Evolutionary conservation across 129 eudicot species (phyloP).

Genomic region (Tagetes erecta): DNA sequence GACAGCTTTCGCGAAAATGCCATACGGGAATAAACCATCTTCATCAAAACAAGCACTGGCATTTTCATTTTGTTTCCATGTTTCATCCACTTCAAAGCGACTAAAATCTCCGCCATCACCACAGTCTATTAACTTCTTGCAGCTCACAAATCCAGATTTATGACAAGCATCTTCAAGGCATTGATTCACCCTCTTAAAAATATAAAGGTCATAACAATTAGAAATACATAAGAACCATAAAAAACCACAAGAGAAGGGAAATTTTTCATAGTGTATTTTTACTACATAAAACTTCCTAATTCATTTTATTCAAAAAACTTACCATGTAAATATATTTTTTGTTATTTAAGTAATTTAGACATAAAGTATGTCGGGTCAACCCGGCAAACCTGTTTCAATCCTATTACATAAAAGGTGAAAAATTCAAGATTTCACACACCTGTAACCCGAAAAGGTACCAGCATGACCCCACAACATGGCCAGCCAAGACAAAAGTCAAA

Average conservation of each 20-base stretch:
- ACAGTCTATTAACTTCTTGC: slow-evolving; percentile 63
- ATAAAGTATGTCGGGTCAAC: no score
- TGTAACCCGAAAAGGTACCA: slow-evolving; percentile 87
- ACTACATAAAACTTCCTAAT: no score
- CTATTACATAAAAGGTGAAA: not conserved
- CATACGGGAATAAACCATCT: slow-evolving; percentile 50
- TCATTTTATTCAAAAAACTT: no score
- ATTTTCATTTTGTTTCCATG: slow-evolving; percentile 36
- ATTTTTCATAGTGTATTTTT: no score
- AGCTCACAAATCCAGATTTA: slow-evolving; percentile 16
- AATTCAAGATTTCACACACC: slow-evolving; percentile 37
- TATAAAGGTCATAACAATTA: slow-evolving; percentile 4
- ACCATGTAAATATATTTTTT: no score
- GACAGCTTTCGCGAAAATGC: slow-evolving; percentile 65
- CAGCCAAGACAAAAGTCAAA: slow-evolving; percentile 64
- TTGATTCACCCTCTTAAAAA: slow-evolving; percentile 79
- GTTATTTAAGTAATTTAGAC: no score
- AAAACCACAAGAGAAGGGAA: not conserved
- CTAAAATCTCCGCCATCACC: slow-evolving; percentile 42
- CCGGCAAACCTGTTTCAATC: no score
- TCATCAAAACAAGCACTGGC: slow-evolving; percentile 53
- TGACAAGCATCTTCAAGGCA: slow-evolving; percentile 77
- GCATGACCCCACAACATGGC: slow-evolving; percentile 80
- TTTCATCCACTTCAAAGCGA: not conserved
- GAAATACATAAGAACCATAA: not conserved